These are phyloP conservation scores for Rhynchosporium graminicola DNA, from an alignment of 2,329 filamentous ascomycete genomes.

Conservation along the genomic window DNA sequence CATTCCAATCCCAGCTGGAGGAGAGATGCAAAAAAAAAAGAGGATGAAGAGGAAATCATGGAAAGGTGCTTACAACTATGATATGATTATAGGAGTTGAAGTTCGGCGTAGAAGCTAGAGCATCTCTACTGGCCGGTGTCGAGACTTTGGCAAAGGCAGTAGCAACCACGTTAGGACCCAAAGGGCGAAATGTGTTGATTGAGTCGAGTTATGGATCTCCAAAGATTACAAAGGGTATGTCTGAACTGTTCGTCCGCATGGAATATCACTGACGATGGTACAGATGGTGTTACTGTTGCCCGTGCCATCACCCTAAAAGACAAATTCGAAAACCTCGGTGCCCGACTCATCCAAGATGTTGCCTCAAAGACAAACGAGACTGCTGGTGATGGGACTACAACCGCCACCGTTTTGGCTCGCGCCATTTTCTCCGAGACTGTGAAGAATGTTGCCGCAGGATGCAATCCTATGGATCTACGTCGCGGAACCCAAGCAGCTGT, in stretches of 20 bases:
- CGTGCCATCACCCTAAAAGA: slow-evolving; percentile 92
- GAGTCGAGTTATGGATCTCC: slow-evolving; percentile 98
- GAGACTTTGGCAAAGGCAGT: slow-evolving; percentile 97
- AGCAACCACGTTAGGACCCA: slow-evolving; percentile 92
- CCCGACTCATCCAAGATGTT: slow-evolving; percentile 94
- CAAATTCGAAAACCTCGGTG: slow-evolving; percentile 99
- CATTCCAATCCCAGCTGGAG: slow-evolving; percentile 28
- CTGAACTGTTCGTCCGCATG: not conserved
- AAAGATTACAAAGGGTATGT: slow-evolving; percentile 97
- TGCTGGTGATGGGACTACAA: slow-evolving; percentile 97
- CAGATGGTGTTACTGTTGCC: slow-evolving; percentile 86
- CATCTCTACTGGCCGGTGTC: slow-evolving; percentile 86
- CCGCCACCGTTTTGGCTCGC: slow-evolving; percentile 92
- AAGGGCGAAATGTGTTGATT: slow-evolving; percentile 97
- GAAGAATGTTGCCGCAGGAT: slow-evolving; percentile 98
- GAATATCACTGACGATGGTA: slow-evolving; percentile 20
- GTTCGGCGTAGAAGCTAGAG: slow-evolving; percentile 94
- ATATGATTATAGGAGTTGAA: slow-evolving; percentile 75
- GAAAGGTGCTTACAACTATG: slow-evolving; percentile 20
- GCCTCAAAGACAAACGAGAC: slow-evolving; percentile 99
- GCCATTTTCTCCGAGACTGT: slow-evolving; percentile 99
- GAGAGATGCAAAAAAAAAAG: too few relatives aligned
- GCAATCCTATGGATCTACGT: slow-evolving; percentile 99
- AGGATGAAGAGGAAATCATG: not conserved
- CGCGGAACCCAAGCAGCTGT: slow-evolving; percentile 96